These are phyloP conservation scores for Herpotrichia juniperi DNA, from an alignment of 2,329 filamentous ascomycete species.

Conservation along the genomic window DNA sequence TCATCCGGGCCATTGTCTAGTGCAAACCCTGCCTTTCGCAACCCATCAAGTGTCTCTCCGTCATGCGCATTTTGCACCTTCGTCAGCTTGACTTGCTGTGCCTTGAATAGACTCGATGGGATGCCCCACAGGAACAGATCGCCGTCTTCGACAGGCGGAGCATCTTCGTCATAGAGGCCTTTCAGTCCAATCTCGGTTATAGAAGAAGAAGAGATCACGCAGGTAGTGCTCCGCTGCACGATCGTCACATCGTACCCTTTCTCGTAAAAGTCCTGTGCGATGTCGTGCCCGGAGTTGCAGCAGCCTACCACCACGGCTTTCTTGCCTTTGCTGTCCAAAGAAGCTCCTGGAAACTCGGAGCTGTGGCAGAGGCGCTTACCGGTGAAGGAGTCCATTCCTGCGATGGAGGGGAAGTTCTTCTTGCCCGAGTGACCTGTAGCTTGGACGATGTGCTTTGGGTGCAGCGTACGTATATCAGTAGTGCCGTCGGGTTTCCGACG, in stretches of 20 bases:
- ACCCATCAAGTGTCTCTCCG: slow-evolving; percentile 47
- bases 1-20: slow-evolving; percentile 40
- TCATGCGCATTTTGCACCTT: slow-evolving; percentile 37
- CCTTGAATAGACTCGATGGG: slow-evolving; percentile 41
- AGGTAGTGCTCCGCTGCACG: slow-evolving; percentile 53
- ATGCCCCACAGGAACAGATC: slow-evolving; percentile 41
- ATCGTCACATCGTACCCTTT: slow-evolving; percentile 53
- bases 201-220: slow-evolving; percentile 35
- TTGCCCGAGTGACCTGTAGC: slow-evolving; percentile 40
- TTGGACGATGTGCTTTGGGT: slow-evolving; percentile 37
- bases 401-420: slow-evolving; percentile 38
- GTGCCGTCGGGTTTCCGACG: slow-evolving; percentile 27
- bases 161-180: slow-evolving; percentile 35
- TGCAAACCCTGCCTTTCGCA: slow-evolving; percentile 51
- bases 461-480: slow-evolving; percentile 28
- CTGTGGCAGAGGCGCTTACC: slow-evolving; percentile 43
- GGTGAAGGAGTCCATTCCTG: slow-evolving; percentile 42
- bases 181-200: slow-evolving; percentile 37
- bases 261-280: slow-evolving; percentile 55
- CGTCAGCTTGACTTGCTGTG: slow-evolving; percentile 30
- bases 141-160: slow-evolving; percentile 32
- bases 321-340: slow-evolving; percentile 45
- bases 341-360: slow-evolving; percentile 39
- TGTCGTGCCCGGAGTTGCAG: slow-evolving; percentile 57
- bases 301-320: slow-evolving; percentile 54